Evolutionary conservation across 2,329 filamentous ascomycete species (phyloP).

Genomic region (Penicillium sp.): DNA sequence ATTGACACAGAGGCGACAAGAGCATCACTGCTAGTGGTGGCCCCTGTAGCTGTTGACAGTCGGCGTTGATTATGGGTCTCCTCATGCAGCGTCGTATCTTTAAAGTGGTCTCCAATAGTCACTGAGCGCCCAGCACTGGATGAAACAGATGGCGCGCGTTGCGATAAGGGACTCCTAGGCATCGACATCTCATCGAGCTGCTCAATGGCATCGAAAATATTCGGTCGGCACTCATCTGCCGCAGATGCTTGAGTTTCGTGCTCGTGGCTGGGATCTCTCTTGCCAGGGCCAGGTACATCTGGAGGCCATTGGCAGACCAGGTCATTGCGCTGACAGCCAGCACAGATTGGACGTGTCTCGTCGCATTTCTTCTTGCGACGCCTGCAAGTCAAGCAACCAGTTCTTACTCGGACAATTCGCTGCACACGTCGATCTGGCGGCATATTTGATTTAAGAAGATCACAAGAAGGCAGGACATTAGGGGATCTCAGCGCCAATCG

Average conservation of each 20-base stretch:
- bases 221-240: constrained; percentile 1
- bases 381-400: constrained; percentile 28
- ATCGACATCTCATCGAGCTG: constrained; percentile 3
- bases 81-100: neutral
- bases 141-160: constrained; percentile 14
- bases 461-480: constrained; percentile 2
- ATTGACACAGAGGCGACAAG: constrained; percentile 6
- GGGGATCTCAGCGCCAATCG: neutral
- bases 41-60: neutral
- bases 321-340: constrained; percentile 25
- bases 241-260: neutral
- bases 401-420: constrained; percentile 26
- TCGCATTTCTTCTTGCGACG: constrained; percentile 31
- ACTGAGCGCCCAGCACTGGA: constrained; percentile 11
- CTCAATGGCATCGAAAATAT: constrained; percentile 5
- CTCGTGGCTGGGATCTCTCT: constrained; percentile 5
- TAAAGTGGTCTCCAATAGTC: constrained; percentile 1
- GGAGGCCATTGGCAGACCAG: constrained; percentile 24
- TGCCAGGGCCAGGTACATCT: constrained; percentile 13
- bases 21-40: neutral
- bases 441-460: neutral
- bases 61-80: neutral
- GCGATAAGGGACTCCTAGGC: constrained; percentile 7
- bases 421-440: constrained; percentile 21
- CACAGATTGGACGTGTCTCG: constrained; percentile 29